Evolutionary conservation across 768 basidiomycete species (phyloP).

Genomic region (Hemileccinum rubropunctum): DNA sequence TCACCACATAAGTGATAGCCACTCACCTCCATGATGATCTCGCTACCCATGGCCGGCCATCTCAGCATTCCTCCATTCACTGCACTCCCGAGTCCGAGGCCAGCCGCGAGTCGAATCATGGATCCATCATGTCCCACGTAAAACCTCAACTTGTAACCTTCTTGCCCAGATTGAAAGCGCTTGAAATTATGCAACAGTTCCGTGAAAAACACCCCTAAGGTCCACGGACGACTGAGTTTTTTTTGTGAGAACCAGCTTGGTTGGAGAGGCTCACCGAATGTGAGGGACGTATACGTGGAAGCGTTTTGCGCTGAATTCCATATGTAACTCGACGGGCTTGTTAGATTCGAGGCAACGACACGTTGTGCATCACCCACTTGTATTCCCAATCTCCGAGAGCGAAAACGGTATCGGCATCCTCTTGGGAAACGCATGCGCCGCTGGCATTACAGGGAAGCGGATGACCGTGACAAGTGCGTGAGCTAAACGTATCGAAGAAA

Average conservation of each 20-base stretch:
- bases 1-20: neutral
- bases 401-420: slow-evolving; percentile 50
- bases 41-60: slow-evolving; percentile 49
- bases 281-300: slow-evolving; percentile 41
- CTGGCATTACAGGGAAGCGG: slow-evolving; percentile 42
- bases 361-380: slow-evolving; percentile 31
- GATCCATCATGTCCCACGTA: slow-evolving; percentile 50
- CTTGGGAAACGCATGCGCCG: slow-evolving; percentile 40
- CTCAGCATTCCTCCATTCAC: slow-evolving; percentile 29
- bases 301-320: slow-evolving; percentile 48
- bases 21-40: slow-evolving; percentile 45
- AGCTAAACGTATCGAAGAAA: slow-evolving; percentile 51
- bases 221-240: neutral
- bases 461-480: slow-evolving; percentile 43
- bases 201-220: slow-evolving; percentile 43
- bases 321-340: slow-evolving; percentile 38
- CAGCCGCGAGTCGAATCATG: slow-evolving; percentile 40
- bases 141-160: slow-evolving; percentile 37
- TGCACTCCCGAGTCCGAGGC: slow-evolving; percentile 38
- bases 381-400: slow-evolving; percentile 63
- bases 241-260: neutral
- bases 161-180: slow-evolving; percentile 31
- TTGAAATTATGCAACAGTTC: slow-evolving; percentile 43
- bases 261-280: slow-evolving; percentile 34
- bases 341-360: neutral